Evolutionary conservation across 2,329 filamentous ascomycete species (phyloP), one percentile per base, ranked within the genome.

Genomic region (Pseudopithomyces chartarum): DNA sequence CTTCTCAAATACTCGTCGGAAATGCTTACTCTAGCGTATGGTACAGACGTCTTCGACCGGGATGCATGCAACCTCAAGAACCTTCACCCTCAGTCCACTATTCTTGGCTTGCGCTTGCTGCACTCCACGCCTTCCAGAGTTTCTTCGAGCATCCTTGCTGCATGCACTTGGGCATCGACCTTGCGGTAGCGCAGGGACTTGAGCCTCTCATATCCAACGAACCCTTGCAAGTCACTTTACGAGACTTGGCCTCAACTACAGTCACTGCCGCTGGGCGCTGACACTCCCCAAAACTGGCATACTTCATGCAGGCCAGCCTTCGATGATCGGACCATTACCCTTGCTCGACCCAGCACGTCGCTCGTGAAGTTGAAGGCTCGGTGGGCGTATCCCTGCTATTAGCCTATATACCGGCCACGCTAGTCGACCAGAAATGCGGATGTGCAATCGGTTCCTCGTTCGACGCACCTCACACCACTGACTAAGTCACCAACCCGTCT

Each of bases 291-390:
- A 62, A 60, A 65, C 56, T 57, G 65, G 64, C 60, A 58, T 49
- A 56, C 56, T 56, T 56, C 56, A 67, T 74, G 71, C 71, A 73
- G 69, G 69, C 70, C 68, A 69, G 65, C 48, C 55, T 58, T 62
- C 48, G 65, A 58, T 65, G 59, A 69, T 64, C 55, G 57, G 48
- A 64, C 52, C 23, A 61, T 59, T 39, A 55, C 38, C 57, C 59
- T 59, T 62, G 59, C 45, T 51, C 54, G 58, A 48, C 57, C 26
- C 60, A 64, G 59, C 48, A 42, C 57, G 52, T 65, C 61, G 54
- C 50, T 38, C 26, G 56, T 43, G 50, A 47, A 50, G 49, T 55
- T 45, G 61, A 59, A 60, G 56, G 54, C 57, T 51, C 48, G 50
- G 61, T 60, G 51, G 55, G 51, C 52, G 55, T 58, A 52, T 50